Percentiles rank a stretch among this genome's conserved stretches.
These are phyloP conservation scores for Stagonosporopsis chrysanthemi DNA, from an alignment of 2,329 filamentous ascomycete genomes.

Conservation along the genomic window DNA sequence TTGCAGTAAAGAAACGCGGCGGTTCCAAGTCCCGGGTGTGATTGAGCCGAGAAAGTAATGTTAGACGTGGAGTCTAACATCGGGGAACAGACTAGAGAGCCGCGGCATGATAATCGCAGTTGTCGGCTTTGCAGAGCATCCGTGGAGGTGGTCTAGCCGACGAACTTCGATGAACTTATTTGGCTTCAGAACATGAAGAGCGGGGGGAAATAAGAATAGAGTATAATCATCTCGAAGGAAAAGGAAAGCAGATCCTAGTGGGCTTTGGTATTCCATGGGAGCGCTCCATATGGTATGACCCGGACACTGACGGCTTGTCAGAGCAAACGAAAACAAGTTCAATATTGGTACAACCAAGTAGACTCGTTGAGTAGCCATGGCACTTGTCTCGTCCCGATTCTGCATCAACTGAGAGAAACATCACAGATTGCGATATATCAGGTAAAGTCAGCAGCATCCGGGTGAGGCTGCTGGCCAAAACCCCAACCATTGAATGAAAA, in stretches of 20 bases:
- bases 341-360: background rate
- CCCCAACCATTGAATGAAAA: background rate
- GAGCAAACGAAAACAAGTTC: background rate
- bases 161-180: too few species aligned
- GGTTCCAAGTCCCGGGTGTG: background rate
- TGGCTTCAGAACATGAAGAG: background rate
- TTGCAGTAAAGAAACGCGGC: background rate
- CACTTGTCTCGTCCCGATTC: too few species aligned
- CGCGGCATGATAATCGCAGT: too few species aligned
- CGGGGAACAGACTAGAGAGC: background rate
- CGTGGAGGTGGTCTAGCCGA: too few species aligned
- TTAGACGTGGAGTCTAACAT: background rate
- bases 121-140: too few species aligned
- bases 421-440: background rate
- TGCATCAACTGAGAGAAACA: background rate
- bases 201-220: background rate
- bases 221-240: background rate
- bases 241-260: background rate
- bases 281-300: background rate
- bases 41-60: background rate
- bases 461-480: background rate
- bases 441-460: background rate
- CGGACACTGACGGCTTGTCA: background rate
- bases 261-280: background rate
- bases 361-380: background rate